A percentile compares a stretch with the other conserved stretches of the same genome.
Evolutionary conservation across 2,329 filamentous ascomycete genomes (phyloP).

Genomic region (Hypomyces perniciosus): DNA sequence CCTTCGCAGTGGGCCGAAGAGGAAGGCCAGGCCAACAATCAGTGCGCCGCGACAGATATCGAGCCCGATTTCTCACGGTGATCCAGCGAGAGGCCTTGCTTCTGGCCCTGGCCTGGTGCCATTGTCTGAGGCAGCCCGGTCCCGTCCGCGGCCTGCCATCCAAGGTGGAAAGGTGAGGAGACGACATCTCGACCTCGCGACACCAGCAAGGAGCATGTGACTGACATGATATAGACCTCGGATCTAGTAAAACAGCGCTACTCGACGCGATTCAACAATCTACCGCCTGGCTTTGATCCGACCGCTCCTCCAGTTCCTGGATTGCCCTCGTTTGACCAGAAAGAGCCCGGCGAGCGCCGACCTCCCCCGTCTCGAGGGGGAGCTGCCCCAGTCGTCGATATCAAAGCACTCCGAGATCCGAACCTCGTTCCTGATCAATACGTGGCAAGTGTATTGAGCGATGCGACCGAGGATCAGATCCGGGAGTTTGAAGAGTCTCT

Average conservation of each 20-base stretch:
- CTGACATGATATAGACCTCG: slow-evolving; percentile 42
- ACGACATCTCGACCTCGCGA: not conserved
- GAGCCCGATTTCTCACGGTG: slow-evolving; percentile 51
- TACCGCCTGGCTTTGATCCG: slow-evolving; percentile 62
- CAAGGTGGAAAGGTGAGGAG: slow-evolving; percentile 50
- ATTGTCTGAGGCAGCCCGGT: slow-evolving; percentile 26
- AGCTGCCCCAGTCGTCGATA: slow-evolving; percentile 63
- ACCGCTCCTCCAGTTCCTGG: slow-evolving; percentile 66
- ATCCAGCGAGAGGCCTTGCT: slow-evolving; percentile 17
- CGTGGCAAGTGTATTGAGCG: slow-evolving; percentile 65
- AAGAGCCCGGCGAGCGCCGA: slow-evolving; percentile 45
- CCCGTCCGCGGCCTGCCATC: slow-evolving; percentile 40
- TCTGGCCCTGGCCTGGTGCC: slow-evolving; percentile 2
- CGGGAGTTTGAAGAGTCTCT: slow-evolving; percentile 72
- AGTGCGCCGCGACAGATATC: slow-evolving; percentile 60
- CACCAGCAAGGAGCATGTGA: not conserved
- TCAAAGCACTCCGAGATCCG: slow-evolving; percentile 73
- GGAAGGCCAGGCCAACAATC: slow-evolving; percentile 55
- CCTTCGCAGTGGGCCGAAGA: slow-evolving; percentile 54
- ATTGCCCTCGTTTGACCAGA: slow-evolving; percentile 51
- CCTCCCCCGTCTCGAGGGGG: slow-evolving; percentile 48
- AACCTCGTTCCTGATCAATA: slow-evolving; percentile 75
- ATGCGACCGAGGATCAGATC: slow-evolving; percentile 84
- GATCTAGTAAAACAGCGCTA: slow-evolving; percentile 93
- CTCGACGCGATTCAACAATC: slow-evolving; percentile 82